Percentiles rank a stretch among this genome's conserved stretches.
Evolutionary conservation across 2,329 filamentous ascomycete genomes (phyloP).

Genomic region (Elsinoe perseae): DNA sequence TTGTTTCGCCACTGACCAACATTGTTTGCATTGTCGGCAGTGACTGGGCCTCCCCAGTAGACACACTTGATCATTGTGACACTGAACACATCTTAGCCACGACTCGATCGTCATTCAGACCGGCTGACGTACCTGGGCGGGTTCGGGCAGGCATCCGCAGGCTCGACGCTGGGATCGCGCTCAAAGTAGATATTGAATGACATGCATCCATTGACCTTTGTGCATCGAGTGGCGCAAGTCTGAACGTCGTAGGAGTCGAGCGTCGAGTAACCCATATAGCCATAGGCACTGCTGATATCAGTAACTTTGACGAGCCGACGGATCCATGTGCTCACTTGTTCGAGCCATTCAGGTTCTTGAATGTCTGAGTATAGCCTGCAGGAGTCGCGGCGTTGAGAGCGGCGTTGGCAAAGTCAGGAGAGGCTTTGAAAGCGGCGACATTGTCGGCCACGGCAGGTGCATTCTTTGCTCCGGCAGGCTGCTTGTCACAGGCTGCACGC

Average conservation of each 20-base stretch:
- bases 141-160: constrained; percentile 20
- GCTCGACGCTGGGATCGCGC: constrained; percentile 17
- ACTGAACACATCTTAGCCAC: constrained; percentile 5
- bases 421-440: constrained; percentile 16
- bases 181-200: constrained; percentile 21
- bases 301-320: not conserved
- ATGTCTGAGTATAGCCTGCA: constrained; percentile 16
- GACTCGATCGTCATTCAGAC: too few relatives aligned
- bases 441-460: constrained; percentile 19
- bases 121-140: constrained; percentile 15
- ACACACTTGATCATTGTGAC: constrained; percentile 27
- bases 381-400: constrained; percentile 16
- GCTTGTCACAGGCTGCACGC: constrained; percentile 16
- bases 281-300: constrained; percentile 17
- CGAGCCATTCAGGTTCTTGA: constrained; percentile 14
- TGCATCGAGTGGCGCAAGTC: constrained; percentile 18
- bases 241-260: constrained; percentile 15
- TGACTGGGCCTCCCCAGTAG: constrained; percentile 26
- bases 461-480: constrained; percentile 18
- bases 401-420: constrained; percentile 17
- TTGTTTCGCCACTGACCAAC: constrained; percentile 23
- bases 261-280: constrained; percentile 18
- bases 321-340: not conserved
- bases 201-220: constrained; percentile 19
- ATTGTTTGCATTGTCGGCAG: constrained; percentile 23